Conservation (phyloP, 805 yeast genomes). For the Zygotorulaspora sp. region DNA sequence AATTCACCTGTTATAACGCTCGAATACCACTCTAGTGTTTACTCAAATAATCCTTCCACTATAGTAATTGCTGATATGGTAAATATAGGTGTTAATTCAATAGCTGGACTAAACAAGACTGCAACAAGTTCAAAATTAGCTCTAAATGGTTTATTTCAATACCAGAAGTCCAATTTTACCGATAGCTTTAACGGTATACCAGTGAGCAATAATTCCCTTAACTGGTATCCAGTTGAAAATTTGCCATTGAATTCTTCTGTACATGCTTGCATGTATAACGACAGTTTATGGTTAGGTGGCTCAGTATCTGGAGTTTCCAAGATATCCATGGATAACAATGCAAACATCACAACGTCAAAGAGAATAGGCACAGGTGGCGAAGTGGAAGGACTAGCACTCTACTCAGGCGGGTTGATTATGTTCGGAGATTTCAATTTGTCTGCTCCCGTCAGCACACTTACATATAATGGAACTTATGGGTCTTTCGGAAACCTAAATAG, state of each 20-base stretch:
- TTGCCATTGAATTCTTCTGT: slow-evolving; percentile 25
- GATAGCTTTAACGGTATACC: slow-evolving; percentile 29
- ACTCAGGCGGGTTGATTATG: slow-evolving; percentile 37
- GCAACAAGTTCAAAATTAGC: slow-evolving; percentile 33
- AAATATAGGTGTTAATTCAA: slow-evolving; percentile 44
- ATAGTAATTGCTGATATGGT: slow-evolving; percentile 68
- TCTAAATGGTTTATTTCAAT: slow-evolving; percentile 81
- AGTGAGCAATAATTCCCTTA: slow-evolving; percentile 49
- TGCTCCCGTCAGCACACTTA: slow-evolving; percentile 11
- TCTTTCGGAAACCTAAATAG: slow-evolving; percentile 11
- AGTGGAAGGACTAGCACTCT: slow-evolving; percentile 18
- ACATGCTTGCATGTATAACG: slow-evolving; percentile 36
- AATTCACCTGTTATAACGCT: slow-evolving; percentile 45
- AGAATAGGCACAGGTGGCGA: slow-evolving; percentile 17
- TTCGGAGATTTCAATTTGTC: slow-evolving; percentile 22
- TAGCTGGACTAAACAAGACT: slow-evolving; percentile 39
- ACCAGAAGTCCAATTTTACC: slow-evolving; percentile 63
- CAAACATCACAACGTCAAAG: slow-evolving; percentile 14
- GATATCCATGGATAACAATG: slow-evolving; percentile 26
- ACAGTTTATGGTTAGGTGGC: slow-evolving; percentile 50
- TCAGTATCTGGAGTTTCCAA: slow-evolving; percentile 38
- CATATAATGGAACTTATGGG: slow-evolving; percentile 25
- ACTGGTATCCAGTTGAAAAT: slow-evolving; percentile 36
- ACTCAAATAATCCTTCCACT: slow-evolving; percentile 28
- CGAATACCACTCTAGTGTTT: slow-evolving; percentile 34